Percentiles rank a stretch among this genome's conserved stretches.
Conservation (phyloP, 2,329 filamentous ascomycete species). For the Corinectria fuckeliana region DNA sequence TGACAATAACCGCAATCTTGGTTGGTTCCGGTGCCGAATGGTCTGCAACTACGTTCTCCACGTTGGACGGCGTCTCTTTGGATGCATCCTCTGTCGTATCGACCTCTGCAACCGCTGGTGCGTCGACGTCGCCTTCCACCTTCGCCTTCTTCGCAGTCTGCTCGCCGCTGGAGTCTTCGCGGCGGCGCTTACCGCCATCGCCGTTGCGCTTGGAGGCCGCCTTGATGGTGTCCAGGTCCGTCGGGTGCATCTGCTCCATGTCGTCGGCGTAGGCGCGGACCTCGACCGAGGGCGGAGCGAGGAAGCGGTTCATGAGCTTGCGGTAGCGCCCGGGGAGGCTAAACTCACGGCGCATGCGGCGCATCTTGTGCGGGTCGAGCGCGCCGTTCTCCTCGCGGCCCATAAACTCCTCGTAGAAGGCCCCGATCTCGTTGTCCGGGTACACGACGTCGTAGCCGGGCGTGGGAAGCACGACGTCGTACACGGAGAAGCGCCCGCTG, state of each 20-base stretch:
- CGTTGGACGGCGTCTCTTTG: constrained; percentile 16
- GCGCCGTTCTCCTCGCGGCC: constrained; percentile 74
- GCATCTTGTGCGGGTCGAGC: constrained; percentile 87
- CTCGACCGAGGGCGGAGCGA: constrained; percentile 68
- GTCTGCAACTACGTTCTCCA: constrained; percentile 4
- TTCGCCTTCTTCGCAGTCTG: constrained; percentile 36
- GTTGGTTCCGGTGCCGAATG: constrained; percentile 29
- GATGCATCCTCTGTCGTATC: constrained; percentile 21
- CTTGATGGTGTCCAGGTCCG: constrained; percentile 77
- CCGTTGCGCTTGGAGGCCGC: constrained; percentile 38
- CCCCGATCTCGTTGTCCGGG: constrained; percentile 81
- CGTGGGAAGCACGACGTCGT: constrained; percentile 89
- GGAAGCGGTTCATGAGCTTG: constrained; percentile 78
- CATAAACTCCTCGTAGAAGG: constrained; percentile 90
- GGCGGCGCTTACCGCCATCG: constrained; percentile 31
- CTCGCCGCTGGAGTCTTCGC: constrained; percentile 24
- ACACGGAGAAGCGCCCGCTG: constrained; percentile 79
- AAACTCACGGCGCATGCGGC: constrained; percentile 82
- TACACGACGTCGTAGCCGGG: constrained; percentile 92
- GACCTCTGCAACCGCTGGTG: constrained; percentile 13
- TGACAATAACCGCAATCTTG: constrained; percentile 71
- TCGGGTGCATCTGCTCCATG: constrained; percentile 85
- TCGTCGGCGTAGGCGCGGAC: constrained; percentile 73
- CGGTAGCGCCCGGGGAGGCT: constrained; percentile 89
- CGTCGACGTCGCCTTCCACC: constrained; percentile 26